A percentile compares a stretch with the other conserved stretches of the same genome.
These are phyloP conservation scores for Heritiera fomes DNA, from an alignment of 345 rosid species.

Conservation along the genomic window DNA sequence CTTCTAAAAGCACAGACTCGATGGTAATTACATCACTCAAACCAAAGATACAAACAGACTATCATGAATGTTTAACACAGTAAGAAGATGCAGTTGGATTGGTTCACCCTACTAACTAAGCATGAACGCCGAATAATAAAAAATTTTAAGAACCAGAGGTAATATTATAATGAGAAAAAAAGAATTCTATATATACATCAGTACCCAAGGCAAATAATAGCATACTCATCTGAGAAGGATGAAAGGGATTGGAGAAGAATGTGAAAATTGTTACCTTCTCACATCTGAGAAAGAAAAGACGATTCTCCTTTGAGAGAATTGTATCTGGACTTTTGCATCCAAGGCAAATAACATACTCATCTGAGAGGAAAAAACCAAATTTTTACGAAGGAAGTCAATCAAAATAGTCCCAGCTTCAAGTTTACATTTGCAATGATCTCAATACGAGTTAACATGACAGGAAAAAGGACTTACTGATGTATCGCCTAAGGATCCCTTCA, in stretches of 20 bases:
- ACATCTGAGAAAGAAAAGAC: constrained; percentile 47
- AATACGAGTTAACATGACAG: neutral
- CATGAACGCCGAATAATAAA: neutral
- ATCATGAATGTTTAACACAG: neutral
- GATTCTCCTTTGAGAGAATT: constrained; percentile 40
- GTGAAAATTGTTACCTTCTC: constrained; percentile 37
- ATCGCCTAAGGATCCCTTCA: constrained; percentile 44
- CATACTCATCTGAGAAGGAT: neutral
- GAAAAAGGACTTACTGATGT: constrained; percentile 36
- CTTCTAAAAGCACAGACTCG: neutral
- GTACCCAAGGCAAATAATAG: neutral
- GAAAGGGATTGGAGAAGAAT: neutral
- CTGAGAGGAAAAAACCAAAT: constrained; percentile 26
- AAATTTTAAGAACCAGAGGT: neutral
- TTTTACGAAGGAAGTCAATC: neutral
- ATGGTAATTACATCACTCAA: neutral
- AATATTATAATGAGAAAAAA: neutral
- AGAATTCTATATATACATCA: neutral
- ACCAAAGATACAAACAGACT: neutral
- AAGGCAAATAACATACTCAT: constrained; percentile 47
- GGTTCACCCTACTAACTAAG: neutral
- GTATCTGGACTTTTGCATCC: constrained; percentile 58
- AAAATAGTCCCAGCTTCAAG: neutral
- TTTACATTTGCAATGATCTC: neutral
- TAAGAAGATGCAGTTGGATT: neutral